Conservation (phyloP, 495 filamentous ascomycete species). For the Penicillium fimorum region DNA sequence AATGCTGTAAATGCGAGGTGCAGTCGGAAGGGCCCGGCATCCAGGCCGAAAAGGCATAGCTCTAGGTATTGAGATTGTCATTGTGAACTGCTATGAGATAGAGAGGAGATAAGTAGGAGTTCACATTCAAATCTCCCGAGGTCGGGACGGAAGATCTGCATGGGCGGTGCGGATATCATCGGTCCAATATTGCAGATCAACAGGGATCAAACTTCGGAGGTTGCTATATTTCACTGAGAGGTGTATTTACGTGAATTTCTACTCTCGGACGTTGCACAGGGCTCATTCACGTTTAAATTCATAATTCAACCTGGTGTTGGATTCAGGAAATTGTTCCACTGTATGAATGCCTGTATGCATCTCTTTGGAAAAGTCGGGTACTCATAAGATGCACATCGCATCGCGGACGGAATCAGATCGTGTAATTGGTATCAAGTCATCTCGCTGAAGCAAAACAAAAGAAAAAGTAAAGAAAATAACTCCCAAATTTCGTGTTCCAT, state of each 20-base stretch:
- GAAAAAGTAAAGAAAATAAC: conserved; percentile 13
- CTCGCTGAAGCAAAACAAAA: conserved; percentile 15
- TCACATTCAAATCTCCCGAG: conserved; percentile 3
- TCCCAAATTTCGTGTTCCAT: conserved; percentile 1
- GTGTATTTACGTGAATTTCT: background rate
- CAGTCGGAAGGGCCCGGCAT: background rate
- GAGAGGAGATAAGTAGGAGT: conserved; percentile 8
- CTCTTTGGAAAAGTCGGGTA: conserved; percentile 2
- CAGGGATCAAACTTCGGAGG: background rate
- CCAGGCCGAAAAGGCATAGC: conserved; percentile 3
- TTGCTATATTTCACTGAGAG: background rate
- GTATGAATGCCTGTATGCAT: conserved; percentile 3
- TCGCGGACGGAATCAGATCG: conserved; percentile 14
- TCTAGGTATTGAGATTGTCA: conserved; percentile 13
- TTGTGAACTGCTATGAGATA: conserved; percentile 5
- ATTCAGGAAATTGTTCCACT: conserved; percentile 3
- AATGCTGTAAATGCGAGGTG: background rate
- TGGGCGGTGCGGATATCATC: conserved; percentile 10
- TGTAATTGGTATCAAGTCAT: conserved; percentile 23
- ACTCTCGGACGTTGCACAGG: background rate
- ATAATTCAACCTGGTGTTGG: background rate
- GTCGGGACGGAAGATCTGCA: conserved; percentile 14
- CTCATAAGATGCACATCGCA: conserved; percentile 10
- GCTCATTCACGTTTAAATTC: background rate
- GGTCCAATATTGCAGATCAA: conserved; percentile 1